A percentile compares a stretch with the other conserved stretches of the same genome.
phyloP scores from a whole-genome alignment of 2,329 filamentous ascomycete species.

The Fusarium sp. region DNA sequence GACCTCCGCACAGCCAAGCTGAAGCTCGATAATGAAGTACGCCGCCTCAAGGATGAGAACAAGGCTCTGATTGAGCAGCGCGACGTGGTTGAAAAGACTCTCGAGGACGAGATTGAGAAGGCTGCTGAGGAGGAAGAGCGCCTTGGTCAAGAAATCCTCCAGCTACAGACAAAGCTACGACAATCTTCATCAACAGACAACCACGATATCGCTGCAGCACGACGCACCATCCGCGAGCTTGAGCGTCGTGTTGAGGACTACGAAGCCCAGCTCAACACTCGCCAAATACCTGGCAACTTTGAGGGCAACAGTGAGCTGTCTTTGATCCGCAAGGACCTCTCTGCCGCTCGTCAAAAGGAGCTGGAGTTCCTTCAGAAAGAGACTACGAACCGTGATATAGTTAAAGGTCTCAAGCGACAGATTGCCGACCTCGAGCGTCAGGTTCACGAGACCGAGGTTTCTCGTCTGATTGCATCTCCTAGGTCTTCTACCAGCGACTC shows the following conservation, averaged over 20 bases:
- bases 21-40: conserved; percentile 77
- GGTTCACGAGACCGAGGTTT: conserved; percentile 74
- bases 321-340: conserved; percentile 73
- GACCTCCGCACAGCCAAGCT: conserved; percentile 78
- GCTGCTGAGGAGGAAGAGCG: conserved; percentile 77
- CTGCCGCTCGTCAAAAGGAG: conserved; percentile 76
- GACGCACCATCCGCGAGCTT: conserved; percentile 75
- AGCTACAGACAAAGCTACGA: conserved; percentile 64
- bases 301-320: conserved; percentile 70
- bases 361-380: conserved; percentile 77
- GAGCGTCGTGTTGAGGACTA: conserved; percentile 73
- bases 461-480: conserved; percentile 62
- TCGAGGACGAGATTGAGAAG: conserved; percentile 77
- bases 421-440: conserved; percentile 78
- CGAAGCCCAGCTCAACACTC: conserved; percentile 60
- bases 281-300: conserved; percentile 53
- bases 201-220: conserved; percentile 71
- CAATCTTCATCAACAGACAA: conserved; percentile 65
- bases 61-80: conserved; percentile 70
- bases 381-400: conserved; percentile 71
- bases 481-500: conserved; percentile 66
- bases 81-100: conserved; percentile 71
- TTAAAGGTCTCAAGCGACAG: conserved; percentile 75
- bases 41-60: conserved; percentile 76
- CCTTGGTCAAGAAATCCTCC: conserved; percentile 68